Conservation (phyloP, 805 yeast genomes). For the Yarrowia sp. region DNA sequence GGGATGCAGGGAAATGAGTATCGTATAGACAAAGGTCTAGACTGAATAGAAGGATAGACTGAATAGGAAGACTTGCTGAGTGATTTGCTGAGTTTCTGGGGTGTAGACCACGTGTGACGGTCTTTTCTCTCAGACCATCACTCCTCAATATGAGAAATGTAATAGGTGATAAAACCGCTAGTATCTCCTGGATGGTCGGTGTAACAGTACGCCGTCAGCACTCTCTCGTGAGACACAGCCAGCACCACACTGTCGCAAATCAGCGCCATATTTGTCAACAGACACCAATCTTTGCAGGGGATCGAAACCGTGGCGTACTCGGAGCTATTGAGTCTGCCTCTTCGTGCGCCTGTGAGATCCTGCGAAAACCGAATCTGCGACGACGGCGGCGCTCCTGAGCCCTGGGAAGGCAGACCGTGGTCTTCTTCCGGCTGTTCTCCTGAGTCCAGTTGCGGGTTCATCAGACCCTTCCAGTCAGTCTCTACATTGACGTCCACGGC, state of each 20-base stretch:
- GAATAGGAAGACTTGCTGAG: too few relatives aligned
- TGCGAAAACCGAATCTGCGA: conserved; percentile 20
- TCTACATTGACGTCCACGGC: conserved; percentile 15
- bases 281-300: conserved; percentile 28
- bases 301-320: conserved; percentile 6
- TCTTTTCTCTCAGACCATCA: too few relatives aligned
- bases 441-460: conserved; percentile 12
- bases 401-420: neutral
- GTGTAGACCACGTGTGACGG: too few relatives aligned
- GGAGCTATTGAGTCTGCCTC: neutral
- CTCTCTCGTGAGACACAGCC: neutral
- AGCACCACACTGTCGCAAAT: conserved; percentile 22
- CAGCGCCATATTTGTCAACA: conserved; percentile 11
- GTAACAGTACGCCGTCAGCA: conserved; percentile 14
- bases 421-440: neutral
- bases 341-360: neutral
- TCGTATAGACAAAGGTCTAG: too few relatives aligned
- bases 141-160: conserved; percentile 31
- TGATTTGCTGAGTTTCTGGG: too few relatives aligned
- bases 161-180: conserved; percentile 11
- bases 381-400: neutral
- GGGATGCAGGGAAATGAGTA: too few relatives aligned
- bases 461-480: conserved; percentile 21
- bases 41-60: too few relatives aligned
- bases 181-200: conserved; percentile 17